phyloP scores from a whole-genome alignment of 2,329 filamentous ascomycete genomes.

The Fusarium floridanum region DNA sequence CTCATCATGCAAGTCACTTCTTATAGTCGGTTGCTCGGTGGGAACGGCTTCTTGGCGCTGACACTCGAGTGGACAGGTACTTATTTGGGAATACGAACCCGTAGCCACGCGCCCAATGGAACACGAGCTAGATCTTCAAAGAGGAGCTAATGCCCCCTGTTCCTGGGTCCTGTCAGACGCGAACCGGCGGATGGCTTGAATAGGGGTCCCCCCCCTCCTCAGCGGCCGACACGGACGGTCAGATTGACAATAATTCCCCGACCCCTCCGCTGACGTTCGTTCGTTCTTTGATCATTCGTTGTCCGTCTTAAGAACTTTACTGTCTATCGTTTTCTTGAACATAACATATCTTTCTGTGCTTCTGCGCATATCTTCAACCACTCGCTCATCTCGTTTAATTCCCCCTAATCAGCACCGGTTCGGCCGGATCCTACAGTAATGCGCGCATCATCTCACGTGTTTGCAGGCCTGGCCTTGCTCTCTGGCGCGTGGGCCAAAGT shows the following conservation, averaged over 20 bases:
- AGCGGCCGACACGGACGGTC: background rate
- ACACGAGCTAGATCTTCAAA: background rate
- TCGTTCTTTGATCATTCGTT: slow-evolving; percentile 2
- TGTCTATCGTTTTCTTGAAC: background rate
- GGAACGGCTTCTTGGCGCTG: background rate
- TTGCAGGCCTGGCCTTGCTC: slow-evolving; percentile 13
- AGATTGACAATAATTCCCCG: slow-evolving; percentile 1
- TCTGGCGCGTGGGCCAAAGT: slow-evolving; percentile 23
- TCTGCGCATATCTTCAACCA: background rate
- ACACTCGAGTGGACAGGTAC: background rate
- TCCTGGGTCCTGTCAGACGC: background rate
- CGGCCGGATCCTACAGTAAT: background rate
- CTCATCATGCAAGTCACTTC: background rate
- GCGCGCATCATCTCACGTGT: slow-evolving; percentile 11
- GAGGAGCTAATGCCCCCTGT: background rate
- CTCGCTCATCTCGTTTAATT: background rate
- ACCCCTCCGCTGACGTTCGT: background rate
- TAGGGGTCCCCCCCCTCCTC: slow-evolving; percentile 7
- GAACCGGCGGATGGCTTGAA: background rate
- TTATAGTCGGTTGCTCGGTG: background rate
- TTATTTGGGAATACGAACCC: slow-evolving; percentile 9
- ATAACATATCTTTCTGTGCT: background rate
- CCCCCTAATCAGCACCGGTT: background rate
- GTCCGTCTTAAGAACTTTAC: background rate
- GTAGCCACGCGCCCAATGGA: slow-evolving; percentile 1